These are phyloP conservation scores for Rubroshorea leprosula DNA, from an alignment of 345 rosid genomes.

Conservation along the genomic window DNA sequence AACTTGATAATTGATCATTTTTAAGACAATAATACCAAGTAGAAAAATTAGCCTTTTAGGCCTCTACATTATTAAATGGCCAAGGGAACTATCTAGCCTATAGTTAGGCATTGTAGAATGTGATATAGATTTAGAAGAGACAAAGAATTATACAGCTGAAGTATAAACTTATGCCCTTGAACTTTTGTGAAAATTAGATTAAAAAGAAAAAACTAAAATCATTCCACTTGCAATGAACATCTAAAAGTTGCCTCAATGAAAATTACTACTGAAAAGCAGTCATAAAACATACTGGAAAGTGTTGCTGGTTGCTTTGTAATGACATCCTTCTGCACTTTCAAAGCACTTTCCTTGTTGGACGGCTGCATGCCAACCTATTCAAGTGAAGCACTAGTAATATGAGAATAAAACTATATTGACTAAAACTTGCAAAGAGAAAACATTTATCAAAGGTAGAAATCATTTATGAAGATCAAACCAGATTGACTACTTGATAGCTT, in stretches of 20 bases:
- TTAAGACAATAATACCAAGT: background rate
- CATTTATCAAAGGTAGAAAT: background rate
- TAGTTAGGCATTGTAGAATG: background rate
- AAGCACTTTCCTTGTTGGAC: constrained; percentile 34
- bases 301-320: constrained; percentile 33
- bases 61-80: background rate
- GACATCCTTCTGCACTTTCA: constrained; percentile 40
- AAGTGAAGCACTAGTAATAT: no score
- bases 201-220: background rate
- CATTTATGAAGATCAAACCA: background rate
- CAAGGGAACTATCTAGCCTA: background rate
- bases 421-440: background rate
- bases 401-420: constrained; percentile 19
- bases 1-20: background rate
- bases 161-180: no score
- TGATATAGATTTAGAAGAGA: no score
- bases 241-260: background rate
- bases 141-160: no score
- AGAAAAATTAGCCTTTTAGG: background rate
- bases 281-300: constrained; percentile 35
- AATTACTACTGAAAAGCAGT: constrained; percentile 2
- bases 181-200: no score
- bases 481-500: background rate
- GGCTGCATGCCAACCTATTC: constrained; percentile 45
- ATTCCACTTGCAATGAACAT: background rate